A percentile compares a stretch with the other conserved stretches of the same genome.
These are phyloP conservation scores for Pochonia chlamydosporia DNA, from an alignment of 2,329 filamentous ascomycete genomes.

Conservation along the genomic window DNA sequence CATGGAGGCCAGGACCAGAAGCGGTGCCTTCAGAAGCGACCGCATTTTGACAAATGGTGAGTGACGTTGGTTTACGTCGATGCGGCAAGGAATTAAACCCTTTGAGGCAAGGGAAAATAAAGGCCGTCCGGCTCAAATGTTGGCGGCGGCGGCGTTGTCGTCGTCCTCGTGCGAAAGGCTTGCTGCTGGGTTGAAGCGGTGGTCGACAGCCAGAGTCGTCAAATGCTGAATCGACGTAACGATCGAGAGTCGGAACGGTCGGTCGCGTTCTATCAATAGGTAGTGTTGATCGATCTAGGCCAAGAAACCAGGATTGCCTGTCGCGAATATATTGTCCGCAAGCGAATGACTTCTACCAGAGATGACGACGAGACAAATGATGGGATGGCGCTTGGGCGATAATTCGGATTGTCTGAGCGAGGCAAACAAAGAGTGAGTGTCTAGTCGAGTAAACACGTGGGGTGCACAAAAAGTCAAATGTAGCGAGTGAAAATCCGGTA, in stretches of 20 bases:
- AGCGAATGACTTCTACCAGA: neutral
- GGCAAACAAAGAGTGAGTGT: neutral
- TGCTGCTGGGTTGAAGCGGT: neutral
- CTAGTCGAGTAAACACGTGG: neutral
- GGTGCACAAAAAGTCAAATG: neutral
- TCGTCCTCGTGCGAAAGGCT: neutral
- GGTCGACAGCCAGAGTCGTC: neutral
- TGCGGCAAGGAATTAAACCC: too few species aligned
- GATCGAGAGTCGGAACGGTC: neutral
- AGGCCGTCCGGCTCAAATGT: neutral
- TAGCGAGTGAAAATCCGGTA: neutral
- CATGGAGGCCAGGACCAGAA: conserved; percentile 39
- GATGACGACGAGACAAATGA: neutral
- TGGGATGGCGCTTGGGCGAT: neutral
- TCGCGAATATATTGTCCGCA: neutral
- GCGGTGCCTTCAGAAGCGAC: conserved; percentile 38
- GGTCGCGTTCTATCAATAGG: neutral
- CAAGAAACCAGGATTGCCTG: neutral
- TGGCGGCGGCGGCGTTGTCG: too few species aligned
- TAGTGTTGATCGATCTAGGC: neutral
- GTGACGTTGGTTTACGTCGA: too few species aligned
- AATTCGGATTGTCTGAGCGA: neutral
- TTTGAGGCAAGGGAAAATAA: too few species aligned
- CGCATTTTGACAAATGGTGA: conserved; percentile 37
- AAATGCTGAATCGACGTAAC: neutral